Base-by-base conservation (phyloP, 805 yeast species). In the Suhomyces vadensis region DNA sequence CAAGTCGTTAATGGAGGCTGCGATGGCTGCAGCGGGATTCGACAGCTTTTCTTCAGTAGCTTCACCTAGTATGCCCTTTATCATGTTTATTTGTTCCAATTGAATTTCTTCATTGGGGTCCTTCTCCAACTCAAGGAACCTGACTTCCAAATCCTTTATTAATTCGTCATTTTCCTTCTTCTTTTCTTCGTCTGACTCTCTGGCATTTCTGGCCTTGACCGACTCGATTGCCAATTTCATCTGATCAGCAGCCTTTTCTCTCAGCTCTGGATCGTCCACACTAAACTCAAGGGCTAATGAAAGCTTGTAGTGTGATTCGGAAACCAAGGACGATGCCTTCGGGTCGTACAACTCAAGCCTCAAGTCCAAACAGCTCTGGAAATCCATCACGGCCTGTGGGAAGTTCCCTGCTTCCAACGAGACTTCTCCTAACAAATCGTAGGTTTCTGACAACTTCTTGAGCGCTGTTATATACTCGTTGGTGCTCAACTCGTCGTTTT, bases 351-450 rank as follows among this genome's bases (percentile, higher is more conserved):
- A 58, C 44, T 78, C 65, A 39, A 67, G 57, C 59, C 87, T 75
- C 35, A 83, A 64, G 22, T 76, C 65, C 25, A 87, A 71, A 31
- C 88, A 73, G 14, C 77, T 65, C 37, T 73, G 67, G 45, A 89
- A 79, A 61, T 91, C 96, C 14, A 68, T 67, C 0, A 84, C 77
- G 0, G 97, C 87, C 61, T 88, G 95, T 11, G 71, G 65, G 62
- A 90, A 90, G 63, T 88, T 87, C 55, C 92, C 97, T 1, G 94
- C 79, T 58, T 92, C 99, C 35, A 91, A 71, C 0, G 96, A 84
- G 7, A 91, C 85, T 59, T 92, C 97, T 24, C 98, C 98, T 13
- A 90, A 71, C 8, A 91, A 64, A 56, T 86, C 91, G 59, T 82
- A 85, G 1, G 83, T 78, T 44, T 87, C 91, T 0, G 91, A 81